These are phyloP conservation scores for Calocera viscosa DNA, from an alignment of 768 basidiomycete genomes.

Conservation along the genomic window DNA sequence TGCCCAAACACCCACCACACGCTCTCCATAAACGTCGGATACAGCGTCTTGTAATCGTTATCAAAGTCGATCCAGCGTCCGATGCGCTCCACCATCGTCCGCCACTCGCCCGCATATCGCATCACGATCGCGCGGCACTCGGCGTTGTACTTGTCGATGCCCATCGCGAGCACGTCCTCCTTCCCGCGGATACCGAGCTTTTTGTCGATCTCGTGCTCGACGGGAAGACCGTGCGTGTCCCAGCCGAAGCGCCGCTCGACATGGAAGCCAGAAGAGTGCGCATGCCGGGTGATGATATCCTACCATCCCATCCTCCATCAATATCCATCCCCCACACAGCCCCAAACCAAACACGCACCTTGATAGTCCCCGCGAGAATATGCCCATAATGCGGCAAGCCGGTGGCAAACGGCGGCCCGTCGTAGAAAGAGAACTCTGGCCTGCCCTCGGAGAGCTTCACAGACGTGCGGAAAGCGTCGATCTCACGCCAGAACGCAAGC, in stretches of 20 bases:
- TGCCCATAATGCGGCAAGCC: constrained; percentile 95
- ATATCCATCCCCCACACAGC: not conserved
- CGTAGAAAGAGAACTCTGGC: constrained; percentile 89
- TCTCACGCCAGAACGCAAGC: constrained; percentile 82
- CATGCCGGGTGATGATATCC: constrained; percentile 97
- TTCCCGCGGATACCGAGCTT: constrained; percentile 81
- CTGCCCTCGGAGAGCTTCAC: constrained; percentile 83
- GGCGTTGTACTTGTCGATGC: constrained; percentile 93
- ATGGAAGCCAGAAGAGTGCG: constrained; percentile 82
- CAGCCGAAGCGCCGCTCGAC: constrained; percentile 92
- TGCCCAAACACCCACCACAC: constrained; percentile 98
- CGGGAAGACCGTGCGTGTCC: constrained; percentile 97
- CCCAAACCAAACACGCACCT: constrained; percentile 37
- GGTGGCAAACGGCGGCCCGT: constrained; percentile 94
- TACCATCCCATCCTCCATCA: constrained; percentile 24
- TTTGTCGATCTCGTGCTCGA: constrained; percentile 99
- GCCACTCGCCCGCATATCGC: constrained; percentile 92
- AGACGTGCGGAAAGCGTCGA: constrained; percentile 93
- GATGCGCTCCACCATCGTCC: constrained; percentile 89
- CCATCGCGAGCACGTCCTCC: constrained; percentile 87
- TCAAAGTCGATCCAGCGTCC: constrained; percentile 99
- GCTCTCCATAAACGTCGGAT: constrained; percentile 87
- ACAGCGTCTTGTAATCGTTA: constrained; percentile 97
- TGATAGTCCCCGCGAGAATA: constrained; percentile 83
- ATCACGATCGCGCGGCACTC: constrained; percentile 96